These are phyloP conservation scores for Penicillium freii DNA, from an alignment of 2,329 filamentous ascomycete species.

Conservation along the genomic window DNA sequence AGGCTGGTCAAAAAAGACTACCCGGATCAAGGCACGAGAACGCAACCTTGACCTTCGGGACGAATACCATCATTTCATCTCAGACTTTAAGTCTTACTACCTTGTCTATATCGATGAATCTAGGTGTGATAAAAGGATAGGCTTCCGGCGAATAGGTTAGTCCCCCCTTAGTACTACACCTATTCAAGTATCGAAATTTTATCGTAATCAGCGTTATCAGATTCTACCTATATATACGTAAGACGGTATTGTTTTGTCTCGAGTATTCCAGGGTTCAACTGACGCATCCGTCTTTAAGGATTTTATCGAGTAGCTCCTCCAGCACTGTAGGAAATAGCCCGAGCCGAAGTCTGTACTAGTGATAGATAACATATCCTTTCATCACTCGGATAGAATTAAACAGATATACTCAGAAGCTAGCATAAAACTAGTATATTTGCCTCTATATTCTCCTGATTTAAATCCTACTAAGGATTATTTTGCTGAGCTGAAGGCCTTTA, in stretches of 20 bases:
- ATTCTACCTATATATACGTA: background rate
- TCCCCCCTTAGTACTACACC: background rate
- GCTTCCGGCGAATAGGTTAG: background rate
- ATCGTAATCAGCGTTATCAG: constrained; percentile 5
- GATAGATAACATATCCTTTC: too few species aligned
- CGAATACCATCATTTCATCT: constrained; percentile 3
- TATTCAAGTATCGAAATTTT: background rate
- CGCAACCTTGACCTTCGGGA: background rate
- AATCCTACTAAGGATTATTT: background rate
- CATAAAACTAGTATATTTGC: background rate
- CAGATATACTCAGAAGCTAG: background rate
- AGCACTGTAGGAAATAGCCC: too few species aligned
- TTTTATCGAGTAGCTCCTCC: too few species aligned
- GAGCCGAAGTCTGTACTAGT: too few species aligned
- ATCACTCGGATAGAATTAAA: too few species aligned
- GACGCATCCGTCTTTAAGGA: constrained; percentile 9
- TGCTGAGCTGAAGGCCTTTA: constrained; percentile 7
- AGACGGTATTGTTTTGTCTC: constrained; percentile 9
- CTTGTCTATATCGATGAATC: constrained; percentile 18
- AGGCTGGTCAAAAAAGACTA: constrained; percentile 3
- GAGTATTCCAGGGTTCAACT: constrained; percentile 28
- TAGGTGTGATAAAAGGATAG: constrained; percentile 8
- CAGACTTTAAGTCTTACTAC: constrained; percentile 3
- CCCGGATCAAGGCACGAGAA: background rate
- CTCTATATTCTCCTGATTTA: background rate